Percentiles rank a stretch among this genome's conserved stretches.
Conservation (phyloP, 2,329 filamentous ascomycete genomes). For the Aspergillus arachidicola region DNA sequence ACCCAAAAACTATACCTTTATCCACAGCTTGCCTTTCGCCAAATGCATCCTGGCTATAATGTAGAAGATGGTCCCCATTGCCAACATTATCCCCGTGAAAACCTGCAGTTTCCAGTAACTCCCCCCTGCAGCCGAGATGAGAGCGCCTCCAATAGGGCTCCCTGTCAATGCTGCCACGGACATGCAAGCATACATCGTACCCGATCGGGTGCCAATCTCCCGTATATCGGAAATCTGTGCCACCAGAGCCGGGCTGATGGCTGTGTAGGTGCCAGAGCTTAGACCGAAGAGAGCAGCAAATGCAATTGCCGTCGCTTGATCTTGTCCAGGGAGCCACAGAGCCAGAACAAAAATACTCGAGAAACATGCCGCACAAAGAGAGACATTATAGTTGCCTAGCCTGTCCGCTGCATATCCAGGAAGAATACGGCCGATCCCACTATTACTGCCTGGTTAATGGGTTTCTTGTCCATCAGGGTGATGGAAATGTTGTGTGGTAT, state of each 20-base stretch:
- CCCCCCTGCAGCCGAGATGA: not conserved
- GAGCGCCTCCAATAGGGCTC: slow-evolving; percentile 2
- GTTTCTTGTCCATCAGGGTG: not conserved
- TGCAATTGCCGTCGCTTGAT: not conserved
- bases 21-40: not conserved
- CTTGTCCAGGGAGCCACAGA: slow-evolving; percentile 49
- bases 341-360: slow-evolving; percentile 50
- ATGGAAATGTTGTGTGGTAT: not conserved
- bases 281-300: not conserved
- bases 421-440: slow-evolving; percentile 59
- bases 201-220: not conserved
- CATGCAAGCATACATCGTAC: not conserved
- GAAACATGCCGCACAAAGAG: slow-evolving; percentile 42
- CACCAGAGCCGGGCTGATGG: not conserved
- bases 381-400: slow-evolving; percentile 37
- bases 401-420: slow-evolving; percentile 58
- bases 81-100: not conserved
- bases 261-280: not conserved
- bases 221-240: not conserved
- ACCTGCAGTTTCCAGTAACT: not conserved
- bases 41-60: not conserved
- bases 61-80: not conserved
- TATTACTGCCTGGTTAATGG: not conserved
- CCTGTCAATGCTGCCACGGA: not conserved
- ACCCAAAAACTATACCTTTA: not conserved